Base-by-base conservation (phyloP, 2,329 filamentous ascomycete species). In the Alternaria consortialis region DNA sequence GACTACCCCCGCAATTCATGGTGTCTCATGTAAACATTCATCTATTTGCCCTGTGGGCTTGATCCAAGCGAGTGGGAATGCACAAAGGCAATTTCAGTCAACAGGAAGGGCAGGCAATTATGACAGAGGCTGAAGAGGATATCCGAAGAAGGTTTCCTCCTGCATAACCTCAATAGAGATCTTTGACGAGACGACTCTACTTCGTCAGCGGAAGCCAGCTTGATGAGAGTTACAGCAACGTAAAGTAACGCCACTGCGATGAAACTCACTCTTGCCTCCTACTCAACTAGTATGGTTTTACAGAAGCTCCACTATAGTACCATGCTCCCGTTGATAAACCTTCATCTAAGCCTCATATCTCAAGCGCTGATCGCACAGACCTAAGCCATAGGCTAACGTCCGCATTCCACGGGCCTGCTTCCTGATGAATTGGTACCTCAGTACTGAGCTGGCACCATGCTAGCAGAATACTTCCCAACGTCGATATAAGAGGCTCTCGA, bases 361-460 rank as follows among this genome's bases (percentile, higher is more conserved):
- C 55, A 61, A 63, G 61, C 62, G 66, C 64, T 64, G 58, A 66
- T 60, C 58, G 70, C 74, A 75, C 71, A 70, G 72, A 69, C 71
- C 67, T 57, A 58, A 63, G 58, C 66, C 53, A 63, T 68, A 63
- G 70, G 72, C 70, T 55, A 64, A 62, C 66, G 56, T 43, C 60
- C 71, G 71, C 72, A 66, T 65, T 68, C 69, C 65, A 66, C 76
- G 76, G 76, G 73, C 75, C 76, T 78, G 64, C 61, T 76, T 77
- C 75, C 75, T 74, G 67, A 76, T 74, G 68, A 69, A 37, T 51
- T 31, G 55, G 17, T 60, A 52, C 36, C 25, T 43, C 47, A 36
- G 48, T 54, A 17, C 56, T 46, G 55, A 63, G 53, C 64, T 67
- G 53, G 56, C 23, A 37, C 32, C 42, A 13, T 29, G 39, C 52